Conservation (phyloP, 306 rosid species). For the Pterocarpus santalinus region DNA sequence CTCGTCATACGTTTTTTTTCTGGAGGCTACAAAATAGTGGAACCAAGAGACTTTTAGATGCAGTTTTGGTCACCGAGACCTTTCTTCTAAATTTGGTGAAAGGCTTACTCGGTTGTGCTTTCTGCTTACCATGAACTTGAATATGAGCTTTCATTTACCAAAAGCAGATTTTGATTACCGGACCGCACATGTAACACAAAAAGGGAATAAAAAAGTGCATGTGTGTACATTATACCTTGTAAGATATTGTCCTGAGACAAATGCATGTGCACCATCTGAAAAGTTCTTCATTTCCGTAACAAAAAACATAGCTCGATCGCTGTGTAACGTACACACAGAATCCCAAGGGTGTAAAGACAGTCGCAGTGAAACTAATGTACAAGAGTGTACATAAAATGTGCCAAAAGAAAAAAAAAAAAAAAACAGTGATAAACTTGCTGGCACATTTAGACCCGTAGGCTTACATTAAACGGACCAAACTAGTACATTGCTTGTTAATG, state of each 20-base stretch:
- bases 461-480: no score
- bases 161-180: conserved; percentile 11
- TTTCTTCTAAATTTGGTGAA: conserved; percentile 3
- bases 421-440: no score
- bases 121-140: not conserved
- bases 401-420: no score
- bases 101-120: not conserved
- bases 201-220: not conserved
- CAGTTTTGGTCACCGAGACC: not conserved
- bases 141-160: conserved; percentile 5
- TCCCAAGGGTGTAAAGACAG: no score
- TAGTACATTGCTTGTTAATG: no score
- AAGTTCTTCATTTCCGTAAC: not conserved
- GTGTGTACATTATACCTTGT: conserved; percentile 3
- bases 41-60: not conserved
- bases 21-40: not conserved
- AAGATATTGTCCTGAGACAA: conserved; percentile 12
- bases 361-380: no score
- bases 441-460: no score
- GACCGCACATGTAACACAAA: conserved; percentile 27
- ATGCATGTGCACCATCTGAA: conserved; percentile 30
- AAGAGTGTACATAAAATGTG: no score
- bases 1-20: not conserved
- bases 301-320: no score
- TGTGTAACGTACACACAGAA: no score